These are phyloP conservation scores for Adenanthera pavonina DNA, from an alignment of 306 rosid species.

Conservation along the genomic window DNA sequence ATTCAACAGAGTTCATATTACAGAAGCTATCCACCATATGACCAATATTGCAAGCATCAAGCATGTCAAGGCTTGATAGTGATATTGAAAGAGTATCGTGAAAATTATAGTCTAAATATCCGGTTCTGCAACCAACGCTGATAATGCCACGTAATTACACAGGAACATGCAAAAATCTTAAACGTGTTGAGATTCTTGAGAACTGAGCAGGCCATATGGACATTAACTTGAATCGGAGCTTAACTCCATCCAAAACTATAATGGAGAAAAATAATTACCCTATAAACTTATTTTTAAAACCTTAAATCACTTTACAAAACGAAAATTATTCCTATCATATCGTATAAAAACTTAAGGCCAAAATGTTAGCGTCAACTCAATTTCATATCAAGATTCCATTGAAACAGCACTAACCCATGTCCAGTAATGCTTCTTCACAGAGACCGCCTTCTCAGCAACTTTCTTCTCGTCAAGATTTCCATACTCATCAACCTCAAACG, in stretches of 20 bases:
- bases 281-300: constrained; percentile 32
- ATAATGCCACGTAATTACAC: constrained; percentile 7
- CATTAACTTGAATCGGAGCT: constrained; percentile 12
- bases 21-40: constrained; percentile 19
- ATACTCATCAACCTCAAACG: constrained; percentile 78
- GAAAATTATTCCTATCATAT: constrained; percentile 22
- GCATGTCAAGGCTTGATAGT: constrained; percentile 3
- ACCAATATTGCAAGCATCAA: constrained; percentile 16
- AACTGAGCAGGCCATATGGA: constrained; percentile 29
- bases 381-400: constrained; percentile 43
- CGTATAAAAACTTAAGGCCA: constrained; percentile 25
- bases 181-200: constrained; percentile 3
- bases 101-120: neutral
- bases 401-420: constrained; percentile 83
- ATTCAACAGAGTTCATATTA: neutral
- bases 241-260: constrained; percentile 7
- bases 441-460: constrained; percentile 63
- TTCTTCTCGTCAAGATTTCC: constrained; percentile 41
- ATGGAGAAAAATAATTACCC: neutral
- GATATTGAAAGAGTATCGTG: neutral
- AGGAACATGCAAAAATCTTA: constrained; percentile 24
- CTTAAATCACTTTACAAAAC: constrained; percentile 33
- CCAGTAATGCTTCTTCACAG: constrained; percentile 94
- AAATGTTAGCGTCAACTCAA: constrained; percentile 33
- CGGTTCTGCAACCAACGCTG: constrained; percentile 24